Evolutionary conservation across 2,329 filamentous ascomycete genomes (phyloP).

Genomic region (Neopestalotiopsis sp.): DNA sequence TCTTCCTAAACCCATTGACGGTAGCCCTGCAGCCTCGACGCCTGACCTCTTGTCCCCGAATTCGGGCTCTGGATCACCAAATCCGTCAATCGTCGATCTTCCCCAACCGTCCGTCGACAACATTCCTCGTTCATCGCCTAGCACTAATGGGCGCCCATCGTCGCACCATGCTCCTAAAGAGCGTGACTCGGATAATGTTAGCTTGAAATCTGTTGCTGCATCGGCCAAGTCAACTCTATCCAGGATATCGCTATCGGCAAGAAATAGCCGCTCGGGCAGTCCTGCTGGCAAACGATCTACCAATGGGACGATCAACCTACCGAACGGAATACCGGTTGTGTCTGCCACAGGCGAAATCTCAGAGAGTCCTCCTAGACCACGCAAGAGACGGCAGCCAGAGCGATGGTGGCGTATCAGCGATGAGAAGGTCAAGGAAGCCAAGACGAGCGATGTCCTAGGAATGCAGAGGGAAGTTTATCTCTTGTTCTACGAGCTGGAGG

Average conservation of each 20-base stretch:
- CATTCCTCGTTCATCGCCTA: conserved; percentile 25
- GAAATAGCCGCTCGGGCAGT: conserved; percentile 37
- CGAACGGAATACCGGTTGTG: conserved; percentile 24
- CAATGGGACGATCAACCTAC: conserved; percentile 17
- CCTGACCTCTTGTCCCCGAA: conserved; percentile 51
- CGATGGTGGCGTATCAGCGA: conserved; percentile 99
- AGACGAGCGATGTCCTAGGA: conserved; percentile 85
- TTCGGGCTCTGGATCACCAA: conserved; percentile 43
- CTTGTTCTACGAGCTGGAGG: conserved; percentile 86
- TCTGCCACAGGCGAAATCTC: conserved; percentile 19
- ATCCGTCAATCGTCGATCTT: conserved; percentile 41
- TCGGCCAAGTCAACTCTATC: conserved; percentile 62
- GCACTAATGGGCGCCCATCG: conserved; percentile 23
- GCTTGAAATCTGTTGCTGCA: conserved; percentile 61
- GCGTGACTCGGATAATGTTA: conserved; percentile 55
- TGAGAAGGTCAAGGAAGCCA: conserved; percentile 93
- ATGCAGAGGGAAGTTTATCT: conserved; percentile 98
- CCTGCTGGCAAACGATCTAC: conserved; percentile 26
- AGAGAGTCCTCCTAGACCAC: conserved; percentile 33
- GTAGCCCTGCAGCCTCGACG: conserved; percentile 52
- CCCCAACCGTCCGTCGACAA: conserved; percentile 28
- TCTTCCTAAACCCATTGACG: conserved; percentile 38
- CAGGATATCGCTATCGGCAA: conserved; percentile 48
- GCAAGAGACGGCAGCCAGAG: conserved; percentile 67
- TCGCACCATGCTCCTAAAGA: conserved; percentile 35